Evolutionary conservation across 495 filamentous ascomycete genomes (phyloP).

Genomic region (Sporormia fimetaria): DNA sequence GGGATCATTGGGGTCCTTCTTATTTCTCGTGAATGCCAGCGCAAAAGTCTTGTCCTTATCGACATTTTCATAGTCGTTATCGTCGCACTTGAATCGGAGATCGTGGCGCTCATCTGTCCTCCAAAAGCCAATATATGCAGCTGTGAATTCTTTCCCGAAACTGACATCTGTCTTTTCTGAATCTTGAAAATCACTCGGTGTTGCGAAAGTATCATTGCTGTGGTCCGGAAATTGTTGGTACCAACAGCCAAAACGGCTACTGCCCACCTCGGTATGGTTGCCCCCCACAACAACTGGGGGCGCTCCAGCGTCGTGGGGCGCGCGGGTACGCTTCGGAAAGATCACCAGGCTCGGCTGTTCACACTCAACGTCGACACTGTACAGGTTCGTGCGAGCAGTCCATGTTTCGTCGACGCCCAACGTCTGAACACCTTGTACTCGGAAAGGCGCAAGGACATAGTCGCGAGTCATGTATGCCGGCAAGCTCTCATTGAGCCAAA

Average conservation of each 20-base stretch:
- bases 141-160: conserved; percentile 8
- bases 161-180: no score
- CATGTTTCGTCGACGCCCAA: conserved; percentile 11
- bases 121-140: conserved; percentile 31
- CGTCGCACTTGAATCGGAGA: no score
- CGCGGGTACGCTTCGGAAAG: no score
- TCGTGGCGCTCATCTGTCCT: conserved; percentile 15
- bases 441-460: conserved; percentile 34
- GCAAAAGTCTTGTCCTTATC: conserved; percentile 28
- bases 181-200: not conserved
- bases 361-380: conserved; percentile 27
- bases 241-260: no score
- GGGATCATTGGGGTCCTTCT: conserved; percentile 1
- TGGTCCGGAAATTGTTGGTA: not conserved
- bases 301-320: no score
- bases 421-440: not conserved
- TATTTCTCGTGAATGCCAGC: conserved; percentile 16
- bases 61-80: conserved; percentile 21
- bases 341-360: no score
- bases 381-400: conserved; percentile 30
- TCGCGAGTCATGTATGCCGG: conserved; percentile 34
- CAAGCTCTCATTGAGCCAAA: conserved; percentile 33
- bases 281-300: no score
- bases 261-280: no score
- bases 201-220: not conserved